Base-by-base conservation (phyloP, 106 monocot species). In the Phalaenopsis equestris region DNA sequence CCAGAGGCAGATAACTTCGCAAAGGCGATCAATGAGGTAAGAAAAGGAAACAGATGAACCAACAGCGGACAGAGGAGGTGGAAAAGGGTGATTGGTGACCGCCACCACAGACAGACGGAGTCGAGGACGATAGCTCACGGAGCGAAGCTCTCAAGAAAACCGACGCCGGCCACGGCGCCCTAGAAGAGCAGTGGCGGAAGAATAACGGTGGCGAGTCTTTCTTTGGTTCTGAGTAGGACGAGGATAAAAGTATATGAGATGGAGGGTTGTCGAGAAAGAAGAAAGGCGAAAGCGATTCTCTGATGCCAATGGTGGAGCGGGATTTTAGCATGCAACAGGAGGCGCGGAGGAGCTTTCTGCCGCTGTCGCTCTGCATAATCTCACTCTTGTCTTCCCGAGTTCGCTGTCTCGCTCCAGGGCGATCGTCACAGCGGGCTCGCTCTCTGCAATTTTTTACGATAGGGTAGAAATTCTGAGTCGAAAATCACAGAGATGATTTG, bases 291-390 rank as follows among this genome's bases (percentile, higher is more conserved):
- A 76, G 76, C 2, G 49, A 49, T 49, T 76, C 76, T 76, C 19
- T 49, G 52, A 30, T 5, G 49, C 49, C 24, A 19, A 76, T 52
- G 76, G 30, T 76, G 30, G 76, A 76, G 46, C 76, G 76, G 48
- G 76, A 76, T 30, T 76, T 76, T 9, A 76, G 47, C 49, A 49
- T 19, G 74, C 41, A 42, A 17, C 23, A 76, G 76, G 76, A 76
- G 49, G 52, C 16, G 23, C 24, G 30, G 30, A 76, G 30, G 21
- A 76, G 6, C 48, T 49, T 76, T 76, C 76, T 47, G 48, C 49
- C 74, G 41, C 74, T 49, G 24, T 10, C 30, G 24, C 76, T 49
- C 76, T 76, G 46, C 76, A 76, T 76, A 76, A 49, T 76, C 76
- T 48, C 47, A 14, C 76, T 36, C 76, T 16, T 16, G 70, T 70